phyloP scores from a whole-genome alignment of 164 flowering plant species.

The Hamamelis virginiana region DNA sequence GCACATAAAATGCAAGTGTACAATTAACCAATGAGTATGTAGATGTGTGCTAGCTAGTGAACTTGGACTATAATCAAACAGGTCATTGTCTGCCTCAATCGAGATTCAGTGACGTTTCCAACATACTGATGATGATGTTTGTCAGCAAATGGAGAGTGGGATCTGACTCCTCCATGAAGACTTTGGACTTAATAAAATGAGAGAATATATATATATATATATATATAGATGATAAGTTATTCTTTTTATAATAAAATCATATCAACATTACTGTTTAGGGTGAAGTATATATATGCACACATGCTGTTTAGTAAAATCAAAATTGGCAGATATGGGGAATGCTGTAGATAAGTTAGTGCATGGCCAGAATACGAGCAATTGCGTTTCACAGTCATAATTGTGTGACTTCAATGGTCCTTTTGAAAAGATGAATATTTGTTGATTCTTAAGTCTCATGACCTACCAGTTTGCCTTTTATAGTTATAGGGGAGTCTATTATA shows the following conservation, averaged over 20 bases:
- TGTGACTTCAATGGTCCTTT: neutral
- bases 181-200: neutral
- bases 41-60: slow-evolving; percentile 8
- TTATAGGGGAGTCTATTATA: no score
- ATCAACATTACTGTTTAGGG: neutral
- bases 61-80: neutral
- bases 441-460: no score
- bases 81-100: slow-evolving; percentile 19
- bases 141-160: slow-evolving; percentile 3
- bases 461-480: no score
- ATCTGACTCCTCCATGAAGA: slow-evolving; percentile 21
- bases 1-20: no score
- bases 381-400: slow-evolving; percentile 20
- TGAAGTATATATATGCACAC: neutral
- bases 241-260: neutral
- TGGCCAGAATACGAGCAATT: slow-evolving; percentile 21
- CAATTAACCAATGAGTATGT: slow-evolving; percentile 13
- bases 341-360: slow-evolving; percentile 23
- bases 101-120: neutral
- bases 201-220: neutral
- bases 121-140: slow-evolving; percentile 22
- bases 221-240: slow-evolving; percentile 13
- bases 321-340: neutral
- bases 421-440: no score
- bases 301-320: slow-evolving; percentile 10